These are phyloP conservation scores for Hypomontagnella monticulosa DNA, from an alignment of 495 filamentous ascomycete genomes.

Conservation along the genomic window DNA sequence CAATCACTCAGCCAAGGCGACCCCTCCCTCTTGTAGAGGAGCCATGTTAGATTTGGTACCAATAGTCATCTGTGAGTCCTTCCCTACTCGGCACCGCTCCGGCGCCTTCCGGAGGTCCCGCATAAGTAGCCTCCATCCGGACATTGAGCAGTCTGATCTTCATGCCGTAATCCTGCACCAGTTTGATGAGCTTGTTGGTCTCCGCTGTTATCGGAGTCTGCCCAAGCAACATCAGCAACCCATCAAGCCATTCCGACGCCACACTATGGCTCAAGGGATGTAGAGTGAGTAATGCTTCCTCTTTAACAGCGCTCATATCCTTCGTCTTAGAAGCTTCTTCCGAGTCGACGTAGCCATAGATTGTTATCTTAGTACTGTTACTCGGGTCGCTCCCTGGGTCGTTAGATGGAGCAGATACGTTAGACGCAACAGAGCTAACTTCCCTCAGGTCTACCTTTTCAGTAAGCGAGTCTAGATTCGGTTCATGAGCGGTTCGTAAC, in stretches of 20 bases:
- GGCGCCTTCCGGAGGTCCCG: conserved; percentile 59
- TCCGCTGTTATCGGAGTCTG: conserved; percentile 97
- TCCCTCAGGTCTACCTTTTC: conserved; percentile 90
- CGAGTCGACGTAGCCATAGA: conserved; percentile 73
- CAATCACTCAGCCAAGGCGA: not conserved
- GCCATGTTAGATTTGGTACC: conserved; percentile 65
- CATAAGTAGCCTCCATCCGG: conserved; percentile 77
- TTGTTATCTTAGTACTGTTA: conserved; percentile 87
- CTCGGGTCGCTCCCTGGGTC: conserved; percentile 56
- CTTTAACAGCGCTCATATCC: conserved; percentile 53
- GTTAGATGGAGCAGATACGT: conserved; percentile 73
- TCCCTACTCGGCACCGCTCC: conserved; percentile 68
- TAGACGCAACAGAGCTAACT: conserved; percentile 92
- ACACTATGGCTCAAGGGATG: conserved; percentile 81
- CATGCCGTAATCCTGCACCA: conserved; percentile 88
- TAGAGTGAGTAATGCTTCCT: conserved; percentile 77
- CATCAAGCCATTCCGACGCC: conserved; percentile 97
- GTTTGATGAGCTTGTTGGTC: conserved; percentile 84
- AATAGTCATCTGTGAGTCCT: conserved; percentile 74
- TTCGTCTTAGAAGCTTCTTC: conserved; percentile 41
- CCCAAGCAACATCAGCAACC: conserved; percentile 91
- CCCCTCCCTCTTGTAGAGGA: not conserved
- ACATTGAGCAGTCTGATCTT: conserved; percentile 96
- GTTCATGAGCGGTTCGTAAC: conserved; percentile 67
- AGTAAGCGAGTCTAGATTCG: conserved; percentile 74